Percentiles rank a stretch among this genome's conserved stretches.
phyloP scores from a whole-genome alignment of 2,329 filamentous ascomycete genomes.

The Penicillium sp. region DNA sequence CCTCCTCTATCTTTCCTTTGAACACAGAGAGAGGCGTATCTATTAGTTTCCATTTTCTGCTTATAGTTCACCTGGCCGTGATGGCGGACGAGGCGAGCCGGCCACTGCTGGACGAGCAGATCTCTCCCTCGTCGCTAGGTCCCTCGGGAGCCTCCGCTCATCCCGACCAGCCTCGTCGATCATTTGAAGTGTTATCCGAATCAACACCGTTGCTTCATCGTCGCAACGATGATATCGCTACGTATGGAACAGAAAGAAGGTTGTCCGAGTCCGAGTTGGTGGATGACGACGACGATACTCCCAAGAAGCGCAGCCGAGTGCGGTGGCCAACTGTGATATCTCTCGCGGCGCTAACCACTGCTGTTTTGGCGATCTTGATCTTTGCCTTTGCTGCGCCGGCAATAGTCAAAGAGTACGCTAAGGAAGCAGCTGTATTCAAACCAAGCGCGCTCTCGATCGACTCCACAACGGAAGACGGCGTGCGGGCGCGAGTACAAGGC shows the following conservation, averaged over 20 bases:
- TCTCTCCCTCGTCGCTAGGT: conserved; percentile 24
- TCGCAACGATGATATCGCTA: conserved; percentile 34
- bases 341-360: conserved; percentile 64
- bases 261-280: conserved; percentile 26
- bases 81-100: conserved; percentile 40
- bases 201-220: conserved; percentile 46
- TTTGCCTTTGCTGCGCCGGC: conserved; percentile 80
- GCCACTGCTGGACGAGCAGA: conserved; percentile 33
- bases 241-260: conserved; percentile 34
- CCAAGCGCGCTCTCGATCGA: conserved; percentile 83
- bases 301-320: conserved; percentile 35
- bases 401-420: conserved; percentile 80
- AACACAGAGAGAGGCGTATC: neutral
- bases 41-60: neutral
- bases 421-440: conserved; percentile 77
- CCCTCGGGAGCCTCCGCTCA: conserved; percentile 19
- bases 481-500: conserved; percentile 78
- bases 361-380: conserved; percentile 69
- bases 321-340: conserved; percentile 81
- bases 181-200: conserved; percentile 44
- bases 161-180: conserved; percentile 20
- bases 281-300: conserved; percentile 19
- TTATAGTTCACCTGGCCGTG: conserved; percentile 16
- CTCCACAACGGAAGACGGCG: conserved; percentile 76
- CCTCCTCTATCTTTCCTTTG: neutral